Evolutionary conservation across 1,284 basidiomycete genomes (phyloP).

Genomic region (Fomitopsis palustris): DNA sequence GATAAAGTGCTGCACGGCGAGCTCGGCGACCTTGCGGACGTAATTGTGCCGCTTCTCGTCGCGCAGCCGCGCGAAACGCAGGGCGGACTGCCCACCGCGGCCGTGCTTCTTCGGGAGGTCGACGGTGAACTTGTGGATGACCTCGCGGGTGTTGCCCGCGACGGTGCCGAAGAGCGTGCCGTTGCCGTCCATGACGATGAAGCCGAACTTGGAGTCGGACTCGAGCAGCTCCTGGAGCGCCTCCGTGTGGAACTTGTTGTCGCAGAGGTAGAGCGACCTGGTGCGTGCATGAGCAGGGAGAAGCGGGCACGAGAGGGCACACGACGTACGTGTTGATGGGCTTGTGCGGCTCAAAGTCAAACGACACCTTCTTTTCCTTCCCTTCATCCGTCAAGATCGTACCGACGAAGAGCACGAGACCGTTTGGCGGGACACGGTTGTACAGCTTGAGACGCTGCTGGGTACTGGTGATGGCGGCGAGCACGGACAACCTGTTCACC

Average conservation of each 20-base stretch:
- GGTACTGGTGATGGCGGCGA: constrained; percentile 98
- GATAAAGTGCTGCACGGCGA: constrained; percentile 97
- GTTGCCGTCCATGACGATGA: constrained; percentile 99
- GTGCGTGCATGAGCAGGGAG: neutral
- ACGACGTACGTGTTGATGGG: constrained; percentile 92
- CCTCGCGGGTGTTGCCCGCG: constrained; percentile 95
- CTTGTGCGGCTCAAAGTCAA: constrained; percentile 97
- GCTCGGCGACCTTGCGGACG: constrained; percentile 97
- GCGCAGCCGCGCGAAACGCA: constrained; percentile 99
- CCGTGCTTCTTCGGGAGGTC: constrained; percentile 99
- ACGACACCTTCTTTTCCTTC: constrained; percentile 98
- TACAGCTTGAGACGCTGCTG: constrained; percentile 98
- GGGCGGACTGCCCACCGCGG: constrained; percentile 99
- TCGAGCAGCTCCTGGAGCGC: constrained; percentile 95
- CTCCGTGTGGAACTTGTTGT: constrained; percentile 99
- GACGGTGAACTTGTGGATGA: constrained; percentile 98
- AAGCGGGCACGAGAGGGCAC: constrained; percentile 1
- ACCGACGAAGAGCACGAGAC: constrained; percentile 95
- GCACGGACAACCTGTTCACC: constrained; percentile 95
- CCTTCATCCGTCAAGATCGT: constrained; percentile 98
- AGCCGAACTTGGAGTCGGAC: constrained; percentile 96
- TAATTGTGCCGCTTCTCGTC: constrained; percentile 99
- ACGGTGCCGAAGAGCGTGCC: constrained; percentile 96
- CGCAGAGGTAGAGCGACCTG: constrained; percentile 96
- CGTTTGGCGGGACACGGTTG: constrained; percentile 94